These are phyloP conservation scores for Mesotaenium endlicherianum DNA, from an alignment of 139 green algal genomes.

Conservation along the genomic window DNA sequence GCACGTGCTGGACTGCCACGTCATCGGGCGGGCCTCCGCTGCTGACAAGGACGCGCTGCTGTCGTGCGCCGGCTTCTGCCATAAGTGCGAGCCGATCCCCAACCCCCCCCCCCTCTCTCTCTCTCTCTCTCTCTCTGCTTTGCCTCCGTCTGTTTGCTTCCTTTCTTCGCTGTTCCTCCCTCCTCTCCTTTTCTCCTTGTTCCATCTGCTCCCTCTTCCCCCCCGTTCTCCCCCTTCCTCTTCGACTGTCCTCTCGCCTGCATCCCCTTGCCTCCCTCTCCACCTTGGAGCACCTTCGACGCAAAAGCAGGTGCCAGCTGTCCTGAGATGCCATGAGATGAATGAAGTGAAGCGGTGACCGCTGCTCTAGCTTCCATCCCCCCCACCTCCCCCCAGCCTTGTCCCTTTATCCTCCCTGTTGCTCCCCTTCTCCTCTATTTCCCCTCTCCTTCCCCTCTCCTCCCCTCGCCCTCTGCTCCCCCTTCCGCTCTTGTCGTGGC, in stretches of 20 bases:
- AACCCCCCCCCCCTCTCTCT: too few relatives aligned
- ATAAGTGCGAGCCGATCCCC: constrained; percentile 16
- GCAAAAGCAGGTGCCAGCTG: not conserved
- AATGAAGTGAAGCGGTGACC: too few relatives aligned
- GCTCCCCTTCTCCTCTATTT: too few relatives aligned
- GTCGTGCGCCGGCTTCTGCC: constrained; percentile 27
- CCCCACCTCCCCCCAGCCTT: too few relatives aligned
- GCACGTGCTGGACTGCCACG: constrained; percentile 24
- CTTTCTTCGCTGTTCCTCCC: not conserved
- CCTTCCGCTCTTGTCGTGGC: too few relatives aligned
- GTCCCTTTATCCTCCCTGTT: too few relatives aligned
- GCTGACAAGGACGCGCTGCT: constrained; percentile 13
- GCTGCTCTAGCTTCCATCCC: too few relatives aligned
- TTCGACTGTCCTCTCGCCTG: not conserved
- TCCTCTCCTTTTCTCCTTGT: not conserved
- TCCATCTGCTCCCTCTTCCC: not conserved
- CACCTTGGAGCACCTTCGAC: not conserved
- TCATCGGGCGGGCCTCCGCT: not conserved
- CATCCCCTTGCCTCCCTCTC: not conserved
- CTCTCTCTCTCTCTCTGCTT: not conserved
- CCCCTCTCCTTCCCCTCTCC: too few relatives aligned
- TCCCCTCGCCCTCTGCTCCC: too few relatives aligned
- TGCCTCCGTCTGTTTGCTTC: not conserved
- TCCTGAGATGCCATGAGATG: too few relatives aligned
- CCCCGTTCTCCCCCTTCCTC: not conserved